These are phyloP conservation scores for Trapa bicornis DNA, from an alignment of 345 rosid genomes.

Conservation along the genomic window DNA sequence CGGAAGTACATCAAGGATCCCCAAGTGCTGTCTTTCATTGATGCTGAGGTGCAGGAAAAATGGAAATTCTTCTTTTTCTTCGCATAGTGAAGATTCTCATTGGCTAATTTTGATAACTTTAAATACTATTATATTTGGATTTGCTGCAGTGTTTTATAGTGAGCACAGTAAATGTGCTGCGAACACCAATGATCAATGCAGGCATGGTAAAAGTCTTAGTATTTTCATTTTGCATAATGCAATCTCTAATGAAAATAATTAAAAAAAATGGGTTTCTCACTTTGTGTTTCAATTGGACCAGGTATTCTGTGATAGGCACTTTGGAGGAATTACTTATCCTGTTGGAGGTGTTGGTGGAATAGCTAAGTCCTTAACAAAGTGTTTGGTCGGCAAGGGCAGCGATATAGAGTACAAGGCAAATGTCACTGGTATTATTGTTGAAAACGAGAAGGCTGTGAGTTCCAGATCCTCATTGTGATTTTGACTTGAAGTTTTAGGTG, in stretches of 20 bases:
- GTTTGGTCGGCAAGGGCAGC: constrained; percentile 68
- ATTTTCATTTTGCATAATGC: constrained; percentile 2
- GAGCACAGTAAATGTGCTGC: constrained; percentile 78
- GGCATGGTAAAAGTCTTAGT: constrained; percentile 50
- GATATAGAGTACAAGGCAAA: constrained; percentile 80
- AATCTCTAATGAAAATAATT: background rate
- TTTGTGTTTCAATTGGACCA: constrained; percentile 19
- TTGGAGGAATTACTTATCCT: constrained; percentile 92
- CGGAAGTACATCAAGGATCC: constrained; percentile 85
- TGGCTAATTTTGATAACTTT: background rate
- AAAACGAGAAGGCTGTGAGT: constrained; percentile 79
- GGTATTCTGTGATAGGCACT: constrained; percentile 96
- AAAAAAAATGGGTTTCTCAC: background rate
- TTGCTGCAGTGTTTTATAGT: constrained; percentile 85
- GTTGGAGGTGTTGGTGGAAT: constrained; percentile 96
- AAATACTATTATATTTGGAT: constrained; percentile 2
- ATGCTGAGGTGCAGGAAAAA: constrained; percentile 60
- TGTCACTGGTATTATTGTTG: constrained; percentile 55
- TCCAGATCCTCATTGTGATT: constrained; percentile 4
- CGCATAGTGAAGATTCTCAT: background rate
- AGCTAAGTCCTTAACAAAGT: constrained; percentile 68
- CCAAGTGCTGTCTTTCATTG: constrained; percentile 68
- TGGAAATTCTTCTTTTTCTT: background rate
- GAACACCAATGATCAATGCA: constrained; percentile 94
- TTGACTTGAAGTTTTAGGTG: background rate